Evolutionary conservation across 148 eudicot species (phyloP), one percentile per base, ranked within the genome.

Genomic region (Diospyros kaki): DNA sequence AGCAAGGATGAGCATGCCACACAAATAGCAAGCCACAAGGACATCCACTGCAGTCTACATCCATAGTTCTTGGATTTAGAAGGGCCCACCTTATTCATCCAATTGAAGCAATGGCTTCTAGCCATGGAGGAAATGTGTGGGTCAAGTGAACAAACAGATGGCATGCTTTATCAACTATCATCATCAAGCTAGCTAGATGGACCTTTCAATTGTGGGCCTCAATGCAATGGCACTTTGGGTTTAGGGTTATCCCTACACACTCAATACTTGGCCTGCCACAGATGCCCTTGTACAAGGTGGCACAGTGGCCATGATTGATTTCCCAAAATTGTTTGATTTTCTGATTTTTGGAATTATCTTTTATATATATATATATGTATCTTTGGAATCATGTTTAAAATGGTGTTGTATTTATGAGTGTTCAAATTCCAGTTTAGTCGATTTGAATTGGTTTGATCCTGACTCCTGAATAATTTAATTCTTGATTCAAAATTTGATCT

Each of bases 1-100:
- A 2, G 5, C 13, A 73, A 7, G 76, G 76, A 74, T 74, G 62
- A 39, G 69, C 41, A n/a, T 64, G 76, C 76, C 76, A 64, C 70
- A 74, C 38, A 63, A 0, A 28, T 28, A 28, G 28, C 15, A 9
- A 3, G 3, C 9, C 71, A 18, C 55, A 17, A 46, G 4, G 28
- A 4, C 48, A 45, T 14, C 18, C 53, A 62, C 50, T 73, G 44
- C 76, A 65, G 43, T 73, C 64, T 45, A 73, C 68, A 64, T 63
- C 17, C 18, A 44, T 2, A 41, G 14, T 2, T 0, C 15, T 45
- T 66, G 54, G 65, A 67, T 68, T 76, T 41, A 53, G 55, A 28
- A 6, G 79, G 79, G 73, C 5, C 78, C 66, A 6, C 10, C 10
- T 38, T 17, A 54, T 1, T 4, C 44, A 58, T 75, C 78, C 73